Evolutionary conservation across 2,329 filamentous ascomycete genomes (phyloP).

Genomic region (Claviceps sp.): DNA sequence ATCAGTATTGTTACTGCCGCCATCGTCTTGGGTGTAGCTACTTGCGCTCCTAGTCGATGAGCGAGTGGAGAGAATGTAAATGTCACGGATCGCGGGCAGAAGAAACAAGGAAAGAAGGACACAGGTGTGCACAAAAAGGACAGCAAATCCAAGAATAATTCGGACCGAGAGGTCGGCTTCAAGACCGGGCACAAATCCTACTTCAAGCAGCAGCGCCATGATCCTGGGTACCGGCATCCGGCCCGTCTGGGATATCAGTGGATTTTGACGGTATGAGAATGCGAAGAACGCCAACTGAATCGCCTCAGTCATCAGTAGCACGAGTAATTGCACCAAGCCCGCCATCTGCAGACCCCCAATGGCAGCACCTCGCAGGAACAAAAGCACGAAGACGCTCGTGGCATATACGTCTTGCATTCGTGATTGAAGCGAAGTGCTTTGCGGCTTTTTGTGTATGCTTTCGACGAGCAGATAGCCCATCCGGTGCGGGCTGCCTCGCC

Average conservation of each 20-base stretch:
- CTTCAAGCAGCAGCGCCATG: neutral
- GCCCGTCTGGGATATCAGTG: neutral
- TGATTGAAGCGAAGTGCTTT: constrained; percentile 24
- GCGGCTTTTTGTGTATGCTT: constrained; percentile 52
- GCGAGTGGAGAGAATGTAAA: neutral
- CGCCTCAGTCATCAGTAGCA: constrained; percentile 57
- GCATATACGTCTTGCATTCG: constrained; percentile 49
- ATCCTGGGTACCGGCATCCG: neutral
- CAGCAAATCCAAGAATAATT: neutral
- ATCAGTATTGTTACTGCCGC: neutral
- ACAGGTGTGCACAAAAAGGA: constrained; percentile 25
- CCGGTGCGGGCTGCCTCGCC: constrained; percentile 11
- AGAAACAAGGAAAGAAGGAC: constrained; percentile 45
- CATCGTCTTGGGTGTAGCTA: neutral
- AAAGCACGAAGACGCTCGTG: constrained; percentile 48
- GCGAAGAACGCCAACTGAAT: constrained; percentile 30
- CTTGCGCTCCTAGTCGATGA: neutral
- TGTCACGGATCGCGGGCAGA: constrained; percentile 31
- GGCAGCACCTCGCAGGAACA: constrained; percentile 50
- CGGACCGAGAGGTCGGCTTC: neutral
- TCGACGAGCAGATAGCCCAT: constrained; percentile 20
- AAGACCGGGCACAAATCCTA: neutral
- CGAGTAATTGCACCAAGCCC: constrained; percentile 49
- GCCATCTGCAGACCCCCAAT: constrained; percentile 49
- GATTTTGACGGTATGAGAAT: constrained; percentile 26